Evolutionary conservation across 164 flowering plant species (phyloP).

Genomic region (Vitis rupestris): DNA sequence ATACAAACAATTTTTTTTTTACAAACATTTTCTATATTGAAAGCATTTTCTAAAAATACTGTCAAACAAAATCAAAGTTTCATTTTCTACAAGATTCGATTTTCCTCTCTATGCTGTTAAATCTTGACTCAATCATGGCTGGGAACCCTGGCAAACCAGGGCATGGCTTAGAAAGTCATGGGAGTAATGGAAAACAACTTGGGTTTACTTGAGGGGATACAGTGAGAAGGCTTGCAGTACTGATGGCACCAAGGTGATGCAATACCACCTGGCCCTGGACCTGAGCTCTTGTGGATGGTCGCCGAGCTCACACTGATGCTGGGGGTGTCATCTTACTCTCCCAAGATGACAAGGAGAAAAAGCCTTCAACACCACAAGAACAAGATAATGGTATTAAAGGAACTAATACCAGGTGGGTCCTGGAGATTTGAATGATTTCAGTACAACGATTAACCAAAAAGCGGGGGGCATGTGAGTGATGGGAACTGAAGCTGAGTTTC

Average conservation of each 20-base stretch:
- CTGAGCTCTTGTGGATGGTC: slow-evolving; percentile 64
- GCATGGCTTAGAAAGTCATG: slow-evolving; percentile 72
- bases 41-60: too few species aligned
- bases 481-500: too few species aligned
- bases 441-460: too few species aligned
- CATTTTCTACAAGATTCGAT: too few species aligned
- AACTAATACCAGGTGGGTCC: too few species aligned
- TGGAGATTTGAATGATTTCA: too few species aligned
- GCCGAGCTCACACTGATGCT: slow-evolving; percentile 94
- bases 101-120: too few species aligned
- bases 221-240: slow-evolving; percentile 64
- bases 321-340: slow-evolving; percentile 87
- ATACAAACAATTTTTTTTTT: too few species aligned
- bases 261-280: slow-evolving; percentile 84
- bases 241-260: slow-evolving; percentile 85
- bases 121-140: slow-evolving; percentile 42
- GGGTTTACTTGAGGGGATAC: slow-evolving; percentile 65
- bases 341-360: slow-evolving; percentile 70
- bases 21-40: too few species aligned
- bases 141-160: slow-evolving; percentile 78
- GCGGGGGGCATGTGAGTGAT: too few species aligned
- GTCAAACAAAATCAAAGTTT: too few species aligned
- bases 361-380: slow-evolving; percentile 86
- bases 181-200: slow-evolving; percentile 87
- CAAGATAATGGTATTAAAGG: too few species aligned